A percentile compares a stretch with the other conserved stretches of the same genome.
phyloP scores from a whole-genome alignment of 805 yeast species.

The Yamadazyma tumulicola region DNA sequence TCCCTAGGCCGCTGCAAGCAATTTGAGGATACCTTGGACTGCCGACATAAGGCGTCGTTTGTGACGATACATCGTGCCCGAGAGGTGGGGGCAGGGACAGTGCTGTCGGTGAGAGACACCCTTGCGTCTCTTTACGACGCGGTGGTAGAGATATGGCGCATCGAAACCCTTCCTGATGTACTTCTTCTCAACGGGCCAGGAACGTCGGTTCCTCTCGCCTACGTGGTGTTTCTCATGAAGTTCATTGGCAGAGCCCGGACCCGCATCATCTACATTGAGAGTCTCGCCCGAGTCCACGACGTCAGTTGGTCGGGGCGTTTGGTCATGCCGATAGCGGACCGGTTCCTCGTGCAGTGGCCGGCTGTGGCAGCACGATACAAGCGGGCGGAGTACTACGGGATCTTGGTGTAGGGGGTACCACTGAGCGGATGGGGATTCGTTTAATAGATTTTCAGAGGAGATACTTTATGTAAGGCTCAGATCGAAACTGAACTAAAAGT shows the following conservation, averaged over 20 bases:
- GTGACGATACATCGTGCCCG: slow-evolving; percentile 54
- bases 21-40: slow-evolving; percentile 26
- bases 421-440: no score
- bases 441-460: no score
- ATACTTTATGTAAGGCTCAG: no score
- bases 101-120: slow-evolving; percentile 47
- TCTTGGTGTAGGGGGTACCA: slow-evolving; percentile 49
- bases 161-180: slow-evolving; percentile 37
- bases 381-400: slow-evolving; percentile 73
- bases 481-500: no score
- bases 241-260: slow-evolving; percentile 45
- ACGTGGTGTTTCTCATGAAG: slow-evolving; percentile 50
- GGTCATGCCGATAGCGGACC: slow-evolving; percentile 65
- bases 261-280: slow-evolving; percentile 75
- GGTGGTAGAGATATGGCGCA: slow-evolving; percentile 19
- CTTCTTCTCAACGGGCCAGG: slow-evolving; percentile 78
- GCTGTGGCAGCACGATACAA: slow-evolving; percentile 47
- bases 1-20: slow-evolving; percentile 40
- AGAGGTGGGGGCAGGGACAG: slow-evolving; percentile 51
- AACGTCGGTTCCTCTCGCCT: slow-evolving; percentile 68
- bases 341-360: slow-evolving; percentile 91
- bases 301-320: slow-evolving; percentile 77
- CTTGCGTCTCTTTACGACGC: slow-evolving; percentile 31
- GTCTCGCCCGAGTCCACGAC: slow-evolving; percentile 74
- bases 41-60: slow-evolving; percentile 16